Conservation (phyloP, 768 basidiomycete genomes). For the Phylloporus sp. region DNA sequence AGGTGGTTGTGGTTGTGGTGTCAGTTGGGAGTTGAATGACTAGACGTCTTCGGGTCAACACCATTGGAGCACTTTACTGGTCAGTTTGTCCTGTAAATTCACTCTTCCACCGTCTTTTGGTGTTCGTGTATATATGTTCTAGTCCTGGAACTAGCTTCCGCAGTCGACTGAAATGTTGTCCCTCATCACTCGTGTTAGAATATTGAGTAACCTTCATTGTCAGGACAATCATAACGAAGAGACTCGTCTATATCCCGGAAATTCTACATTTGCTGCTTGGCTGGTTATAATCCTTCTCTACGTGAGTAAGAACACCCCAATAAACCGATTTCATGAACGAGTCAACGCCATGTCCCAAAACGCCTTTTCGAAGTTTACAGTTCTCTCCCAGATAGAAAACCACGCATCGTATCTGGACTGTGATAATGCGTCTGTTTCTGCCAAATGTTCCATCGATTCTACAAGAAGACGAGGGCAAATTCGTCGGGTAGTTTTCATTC, state of each 20-base stretch:
- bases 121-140: not conserved
- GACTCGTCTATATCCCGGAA: not conserved
- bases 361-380: not conserved
- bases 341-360: not conserved
- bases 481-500: not conserved
- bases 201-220: no score
- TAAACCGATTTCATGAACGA: not conserved
- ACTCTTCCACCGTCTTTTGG: not conserved
- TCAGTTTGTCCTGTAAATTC: not conserved
- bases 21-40: conserved; percentile 85
- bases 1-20: conserved; percentile 91
- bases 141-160: no score
- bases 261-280: not conserved
- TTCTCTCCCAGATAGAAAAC: not conserved
- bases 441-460: not conserved
- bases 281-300: not conserved
- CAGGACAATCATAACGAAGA: not conserved
- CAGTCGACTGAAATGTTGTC: not conserved
- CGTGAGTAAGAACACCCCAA: not conserved
- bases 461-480: not conserved
- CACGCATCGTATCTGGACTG: not conserved
- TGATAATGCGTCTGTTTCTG: not conserved
- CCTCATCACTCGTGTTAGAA: not conserved
- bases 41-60: not conserved
- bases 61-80: not conserved